These are phyloP conservation scores for Aspergillus neotritici DNA, from an alignment of 2,329 filamentous ascomycete species.

Conservation along the genomic window DNA sequence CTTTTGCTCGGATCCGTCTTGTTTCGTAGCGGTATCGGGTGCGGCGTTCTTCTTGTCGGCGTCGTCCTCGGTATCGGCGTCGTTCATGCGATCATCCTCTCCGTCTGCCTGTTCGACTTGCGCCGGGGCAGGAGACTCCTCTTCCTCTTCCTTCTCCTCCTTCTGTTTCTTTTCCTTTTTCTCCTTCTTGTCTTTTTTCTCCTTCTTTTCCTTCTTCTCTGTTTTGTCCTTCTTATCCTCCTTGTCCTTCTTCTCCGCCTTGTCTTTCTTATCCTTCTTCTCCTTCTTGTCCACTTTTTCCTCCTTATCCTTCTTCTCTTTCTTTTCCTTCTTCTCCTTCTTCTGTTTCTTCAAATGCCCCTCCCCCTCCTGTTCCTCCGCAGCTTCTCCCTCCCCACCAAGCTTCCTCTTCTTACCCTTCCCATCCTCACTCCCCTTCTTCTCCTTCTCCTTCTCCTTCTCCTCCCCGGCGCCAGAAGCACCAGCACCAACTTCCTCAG, in stretches of 20 bases:
- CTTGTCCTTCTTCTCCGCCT: conserved; percentile 9
- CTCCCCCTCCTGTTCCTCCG: not conserved
- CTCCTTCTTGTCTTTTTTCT: conserved; percentile 20
- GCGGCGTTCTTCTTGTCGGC: conserved; percentile 5
- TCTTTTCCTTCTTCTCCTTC: conserved; percentile 5
- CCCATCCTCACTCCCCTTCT: conserved; percentile 1
- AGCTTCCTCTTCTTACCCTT: not conserved
- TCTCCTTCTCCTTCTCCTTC: not conserved
- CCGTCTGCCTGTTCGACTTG: too few relatives aligned
- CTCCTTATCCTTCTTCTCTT: conserved; percentile 8
- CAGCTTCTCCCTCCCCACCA: conserved; percentile 5
- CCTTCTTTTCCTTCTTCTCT: conserved; percentile 13
- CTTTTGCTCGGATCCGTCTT: conserved; percentile 10
- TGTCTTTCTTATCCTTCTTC: conserved; percentile 1
- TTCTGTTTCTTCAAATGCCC: not conserved
- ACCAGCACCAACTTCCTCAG: conserved; percentile 17
- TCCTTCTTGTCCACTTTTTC: conserved; percentile 15
- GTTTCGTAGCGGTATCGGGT: not conserved
- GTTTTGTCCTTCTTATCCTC: not conserved
- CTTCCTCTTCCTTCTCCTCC: conserved; percentile 18
- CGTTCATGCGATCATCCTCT: too few relatives aligned
- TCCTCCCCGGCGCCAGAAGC: too few relatives aligned
- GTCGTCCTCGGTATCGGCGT: conserved; percentile 3
- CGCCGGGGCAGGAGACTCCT: not conserved
- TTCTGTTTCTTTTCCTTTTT: conserved; percentile 11